phyloP scores from a whole-genome alignment of 2,329 filamentous ascomycete genomes.

The Botryotinia calthae region DNA sequence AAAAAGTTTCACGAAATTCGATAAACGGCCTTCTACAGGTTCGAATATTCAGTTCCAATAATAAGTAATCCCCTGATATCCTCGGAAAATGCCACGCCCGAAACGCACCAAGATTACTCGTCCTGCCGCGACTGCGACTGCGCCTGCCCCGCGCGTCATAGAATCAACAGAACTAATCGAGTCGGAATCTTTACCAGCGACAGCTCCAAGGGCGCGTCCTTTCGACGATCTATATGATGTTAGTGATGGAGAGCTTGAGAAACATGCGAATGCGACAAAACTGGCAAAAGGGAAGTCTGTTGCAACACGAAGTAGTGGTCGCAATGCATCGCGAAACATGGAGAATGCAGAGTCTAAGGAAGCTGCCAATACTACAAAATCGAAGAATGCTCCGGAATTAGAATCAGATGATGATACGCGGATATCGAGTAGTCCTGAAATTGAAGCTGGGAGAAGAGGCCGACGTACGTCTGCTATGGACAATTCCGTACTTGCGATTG shows the following conservation, averaged over 20 bases:
- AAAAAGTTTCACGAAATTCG: background rate
- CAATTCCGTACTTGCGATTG: conserved; percentile 47
- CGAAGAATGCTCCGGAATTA: conserved; percentile 6
- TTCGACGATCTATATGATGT: conserved; percentile 38
- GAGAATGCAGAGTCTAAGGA: background rate
- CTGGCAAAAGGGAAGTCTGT: conserved; percentile 28
- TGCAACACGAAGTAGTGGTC: conserved; percentile 5
- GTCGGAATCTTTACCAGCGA: background rate
- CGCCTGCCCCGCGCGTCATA: background rate
- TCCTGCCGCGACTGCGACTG: background rate
- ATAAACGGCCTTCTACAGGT: background rate
- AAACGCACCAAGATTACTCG: conserved; percentile 11
- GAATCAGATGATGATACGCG: conserved; percentile 6
- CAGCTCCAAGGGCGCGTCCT: conserved; percentile 12
- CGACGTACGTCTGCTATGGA: conserved; percentile 29
- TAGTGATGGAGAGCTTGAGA: conserved; percentile 31
- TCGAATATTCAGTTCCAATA: background rate
- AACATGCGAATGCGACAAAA: conserved; percentile 24
- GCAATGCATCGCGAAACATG: conserved; percentile 7
- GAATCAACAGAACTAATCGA: background rate
- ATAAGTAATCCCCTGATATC: background rate
- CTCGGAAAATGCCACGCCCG: conserved; percentile 2
- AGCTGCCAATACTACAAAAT: background rate
- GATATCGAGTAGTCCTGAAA: conserved; percentile 34
- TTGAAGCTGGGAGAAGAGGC: conserved; percentile 36